A percentile compares a stretch with the other conserved stretches of the same genome.
Evolutionary conservation across 805 yeast genomes (phyloP).

Genomic region (Tetrapisispora namnaoensis): DNA sequence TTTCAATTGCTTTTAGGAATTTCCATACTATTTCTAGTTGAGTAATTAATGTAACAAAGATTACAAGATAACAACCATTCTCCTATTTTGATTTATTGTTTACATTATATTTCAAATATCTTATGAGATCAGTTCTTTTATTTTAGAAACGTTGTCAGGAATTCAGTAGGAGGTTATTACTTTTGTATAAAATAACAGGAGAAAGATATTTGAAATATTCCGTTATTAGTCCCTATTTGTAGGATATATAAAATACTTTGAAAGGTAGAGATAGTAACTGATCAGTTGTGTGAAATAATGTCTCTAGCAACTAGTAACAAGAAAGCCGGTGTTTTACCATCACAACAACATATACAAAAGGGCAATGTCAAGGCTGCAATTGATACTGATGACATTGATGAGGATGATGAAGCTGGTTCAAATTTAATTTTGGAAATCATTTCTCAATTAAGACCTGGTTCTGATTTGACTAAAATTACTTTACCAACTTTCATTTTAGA

Average conservation of each 20-base stretch:
- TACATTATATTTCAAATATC: no score
- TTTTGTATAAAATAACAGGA: no score
- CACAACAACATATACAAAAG: background rate
- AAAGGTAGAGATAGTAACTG: no score
- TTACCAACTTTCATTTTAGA: constrained; percentile 92
- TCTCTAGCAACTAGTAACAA: background rate
- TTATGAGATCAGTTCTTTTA: no score
- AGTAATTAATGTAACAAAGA: no score
- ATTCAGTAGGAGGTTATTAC: no score
- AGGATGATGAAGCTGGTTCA: constrained; percentile 83
- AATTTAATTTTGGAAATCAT: constrained; percentile 79
- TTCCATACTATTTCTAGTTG: background rate
- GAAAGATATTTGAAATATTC: background rate
- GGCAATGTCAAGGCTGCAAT: background rate
- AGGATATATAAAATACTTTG: background rate
- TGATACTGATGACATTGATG: constrained; percentile 71
- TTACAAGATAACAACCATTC: no score
- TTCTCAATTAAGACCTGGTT: constrained; percentile 85
- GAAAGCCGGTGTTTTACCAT: background rate
- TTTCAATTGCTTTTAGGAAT: background rate
- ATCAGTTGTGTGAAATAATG: background rate
- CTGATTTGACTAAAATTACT: constrained; percentile 82
- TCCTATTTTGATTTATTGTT: no score
- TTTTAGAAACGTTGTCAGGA: no score
- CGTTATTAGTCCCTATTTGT: background rate